Evolutionary conservation across 352 stramenopile species (phyloP).

Genomic region (Globisporangium carolinianum): DNA sequence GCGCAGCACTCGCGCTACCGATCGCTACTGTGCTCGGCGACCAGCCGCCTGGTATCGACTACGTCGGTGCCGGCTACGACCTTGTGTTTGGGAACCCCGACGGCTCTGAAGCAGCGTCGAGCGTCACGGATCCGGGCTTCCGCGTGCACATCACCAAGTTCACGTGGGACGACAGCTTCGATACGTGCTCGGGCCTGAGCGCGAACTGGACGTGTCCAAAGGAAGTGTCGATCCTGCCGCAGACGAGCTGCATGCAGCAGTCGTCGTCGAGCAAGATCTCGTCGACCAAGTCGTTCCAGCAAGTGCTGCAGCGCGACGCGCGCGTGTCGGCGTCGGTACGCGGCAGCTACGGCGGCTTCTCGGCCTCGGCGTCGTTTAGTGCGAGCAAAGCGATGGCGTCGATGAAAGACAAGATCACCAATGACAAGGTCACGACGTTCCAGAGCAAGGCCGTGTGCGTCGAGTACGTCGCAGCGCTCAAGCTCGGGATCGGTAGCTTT

Average conservation of each 20-base stretch:
- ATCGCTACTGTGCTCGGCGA: too few species aligned
- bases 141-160: constrained; percentile 17
- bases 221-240: constrained; percentile 17
- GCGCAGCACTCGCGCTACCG: too few species aligned
- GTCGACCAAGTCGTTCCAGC: constrained; percentile 22
- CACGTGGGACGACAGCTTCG: background rate
- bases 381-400: too few species aligned
- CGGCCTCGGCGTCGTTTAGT: too few species aligned
- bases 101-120: constrained; percentile 12
- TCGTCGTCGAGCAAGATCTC: constrained; percentile 20
- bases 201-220: constrained; percentile 10
- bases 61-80: constrained; percentile 21
- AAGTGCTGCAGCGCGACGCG: constrained; percentile 18
- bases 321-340: too few species aligned
- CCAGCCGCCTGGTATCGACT: constrained; percentile 11
- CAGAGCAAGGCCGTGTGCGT: constrained; percentile 19
- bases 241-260: constrained; percentile 21
- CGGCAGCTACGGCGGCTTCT: too few species aligned
- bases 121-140: constrained; percentile 19
- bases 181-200: constrained; percentile 18
- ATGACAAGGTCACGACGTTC: constrained; percentile 8
- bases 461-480: constrained; percentile 17
- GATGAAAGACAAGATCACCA: too few species aligned
- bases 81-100: constrained; percentile 22
- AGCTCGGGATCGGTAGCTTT: constrained; percentile 1